Base-by-base conservation (phyloP, 352 stramenopile genomes). In the Globisporangium recalcitrans region DNA sequence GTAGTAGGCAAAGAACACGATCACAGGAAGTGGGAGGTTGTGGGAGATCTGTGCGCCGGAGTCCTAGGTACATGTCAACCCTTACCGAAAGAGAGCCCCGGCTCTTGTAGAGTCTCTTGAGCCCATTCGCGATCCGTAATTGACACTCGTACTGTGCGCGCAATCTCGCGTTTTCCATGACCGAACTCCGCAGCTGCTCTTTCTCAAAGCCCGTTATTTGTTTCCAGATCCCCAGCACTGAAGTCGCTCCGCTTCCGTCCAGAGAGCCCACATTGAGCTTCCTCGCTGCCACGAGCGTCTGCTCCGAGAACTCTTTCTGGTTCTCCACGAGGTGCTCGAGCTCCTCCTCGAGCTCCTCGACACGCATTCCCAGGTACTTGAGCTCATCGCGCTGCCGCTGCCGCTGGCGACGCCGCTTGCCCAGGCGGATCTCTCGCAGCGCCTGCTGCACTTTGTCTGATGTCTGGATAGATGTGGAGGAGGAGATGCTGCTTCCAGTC, bases 101-200 rank as follows among this genome's bases (percentile, higher is more conserved):
- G 40, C 63, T 74, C 44, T 63, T 56, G 47, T 77, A 77, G 21
- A 67, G 64, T 13, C 60, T 62, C 53, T 77, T 65, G 21, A 77
- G 68, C 31, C 75, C 49, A 26, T 77, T 74, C 3, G 71, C 64
- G 4, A 74, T 63, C 34, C 62, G 70, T 1, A 80, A 59, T 53
- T 80, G 72, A 48, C 71, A 63, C 64, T 80, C 72, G 36, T 63
- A 68, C 59, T 77, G 63, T 1, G 47, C 49, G 1, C 70, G 61
- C 10, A 80, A 52, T 0, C 70, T 59, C 63, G 69, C 64, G 60
- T 80, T 80, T 44, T 80, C 62, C 31, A 68, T 54, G 62, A 67
- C 59, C n/a, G 72, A 75, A 11, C 64, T 67, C 11, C 65, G 64
- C 11, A 73, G 62, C 58, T 75, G 64, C 4, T 60, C 53, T 51